Evolutionary conservation across 2,329 filamentous ascomycete genomes (phyloP), one percentile per base, ranked within the genome.

Genomic region (Arthrinium phaeospermum): DNA sequence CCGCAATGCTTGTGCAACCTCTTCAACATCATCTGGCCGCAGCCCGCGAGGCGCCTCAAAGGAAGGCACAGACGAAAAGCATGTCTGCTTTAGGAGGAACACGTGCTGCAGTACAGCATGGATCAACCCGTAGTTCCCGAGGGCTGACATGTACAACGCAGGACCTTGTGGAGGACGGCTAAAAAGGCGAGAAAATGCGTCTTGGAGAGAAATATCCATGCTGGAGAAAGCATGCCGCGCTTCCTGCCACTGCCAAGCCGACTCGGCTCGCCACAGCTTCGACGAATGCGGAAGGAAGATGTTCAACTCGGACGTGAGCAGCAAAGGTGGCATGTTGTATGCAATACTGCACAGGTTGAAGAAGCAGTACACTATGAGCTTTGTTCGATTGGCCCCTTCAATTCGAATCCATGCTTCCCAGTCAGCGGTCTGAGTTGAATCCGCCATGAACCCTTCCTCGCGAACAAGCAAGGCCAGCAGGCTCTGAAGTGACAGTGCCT

Each of bases 101-200:
- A 94, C 91, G 74, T 93, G 91, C 76, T 94, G 92, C 14, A 94
- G 87, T 34, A 94, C 80, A 4, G 91, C 91, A 77, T 94, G 91
- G 3, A 94, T 91, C 46, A 94, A 84, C 10, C 93, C 88, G 75
- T 94, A 93, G 76, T 92, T 92, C 0, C 91, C 92, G 8, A 93
- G 81, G 0, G 90, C 89, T 0, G 89, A 90, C 71, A 90, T 83
- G 64, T 86, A 85, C 0, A 84, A 81, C 0, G 86, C 85, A 0
- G 87, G 83, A 0, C 83, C 83, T 73, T 88, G 85, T 0, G 84
- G 82, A 3, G 84, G 82, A 47, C 89, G 86, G 37, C 87, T 85
- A 47, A 92, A 85, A 0, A 91, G 81, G 53, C 87, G 82, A 6
- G 85, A 85, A 68, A 92, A 86, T 0, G 88, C 87, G 47, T 91